Base-by-base conservation (phyloP, 768 basidiomycete species). In the Kwoniella dejecticola region DNA sequence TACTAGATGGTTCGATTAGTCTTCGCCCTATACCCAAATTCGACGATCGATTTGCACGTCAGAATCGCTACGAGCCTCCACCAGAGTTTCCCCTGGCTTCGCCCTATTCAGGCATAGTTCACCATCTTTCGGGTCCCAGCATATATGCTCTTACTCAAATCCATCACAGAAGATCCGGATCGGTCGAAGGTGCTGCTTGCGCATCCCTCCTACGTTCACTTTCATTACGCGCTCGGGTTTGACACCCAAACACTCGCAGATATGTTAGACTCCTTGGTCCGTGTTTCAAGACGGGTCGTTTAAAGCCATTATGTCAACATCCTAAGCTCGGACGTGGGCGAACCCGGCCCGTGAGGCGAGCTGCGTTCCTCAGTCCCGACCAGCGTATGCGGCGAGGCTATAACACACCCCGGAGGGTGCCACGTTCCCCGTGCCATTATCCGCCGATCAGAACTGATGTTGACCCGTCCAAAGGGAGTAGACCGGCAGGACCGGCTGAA, bases 21-120 rank as follows among this genome's bases (percentile, higher is more conserved):
- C 89, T 89, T 90, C 89, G 88, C 89, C 88, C 88, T 89, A 89
- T 89, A 89, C 88, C 87, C 88, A 89, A 88, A 87, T 89, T 88
- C 83, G 87, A 89, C 88, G 86, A 89, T 89, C 86, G 88, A 89
- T 89, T 89, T 90, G 89, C 89, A 90, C 87, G 87, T 89, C 89
- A 90, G 89, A 89, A 90, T 87, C 86, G 88, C 89, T 90, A 88
- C 86, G 86, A 88, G 87, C 88, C 87, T 89, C 88, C 88, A 89
- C 87, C 88, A 89, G 88, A 88, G 89, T 90, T 89, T 89, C 88
- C 89, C 88, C 88, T 89, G 88, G 88, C 88, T 89, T 88, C 86
- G 83, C 87, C 87, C 87, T 88, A 87, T 85, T 86, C 87, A 88
- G 83, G 84, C 86, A 88, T 88, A 88, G 86, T 88, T 88, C 87